Conservation (phyloP, 140 eudicot species). For the Ambrosia hybrid region DNA sequence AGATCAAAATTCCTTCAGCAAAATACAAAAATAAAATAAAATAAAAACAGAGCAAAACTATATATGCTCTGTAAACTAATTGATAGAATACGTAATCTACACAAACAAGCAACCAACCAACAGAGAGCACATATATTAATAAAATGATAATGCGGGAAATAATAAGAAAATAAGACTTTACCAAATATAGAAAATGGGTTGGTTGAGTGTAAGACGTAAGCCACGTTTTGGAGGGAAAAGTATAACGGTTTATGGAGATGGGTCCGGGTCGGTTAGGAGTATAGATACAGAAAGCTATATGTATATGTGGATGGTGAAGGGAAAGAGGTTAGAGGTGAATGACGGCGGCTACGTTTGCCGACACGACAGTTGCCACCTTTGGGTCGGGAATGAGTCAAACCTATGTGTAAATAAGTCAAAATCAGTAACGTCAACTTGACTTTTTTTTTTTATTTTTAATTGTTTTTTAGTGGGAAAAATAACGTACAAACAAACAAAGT, state of each 20-base stretch:
- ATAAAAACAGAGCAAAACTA: neutral
- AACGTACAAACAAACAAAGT: too few relatives aligned
- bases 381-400: conserved; percentile 15
- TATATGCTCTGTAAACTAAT: too few relatives aligned
- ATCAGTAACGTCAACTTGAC: neutral
- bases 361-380: neutral
- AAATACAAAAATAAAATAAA: neutral
- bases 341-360: neutral
- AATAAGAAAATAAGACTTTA: neutral
- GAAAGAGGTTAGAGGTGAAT: too few relatives aligned
- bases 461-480: too few relatives aligned
- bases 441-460: neutral
- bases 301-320: neutral
- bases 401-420: neutral
- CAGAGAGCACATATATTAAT: too few relatives aligned
- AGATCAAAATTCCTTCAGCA: conserved; percentile 6
- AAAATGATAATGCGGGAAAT: neutral
- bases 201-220: conserved; percentile 15
- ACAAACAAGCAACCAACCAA: too few relatives aligned
- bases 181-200: neutral
- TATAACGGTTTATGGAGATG: conserved; percentile 13
- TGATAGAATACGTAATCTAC: too few relatives aligned
- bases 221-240: conserved; percentile 22
- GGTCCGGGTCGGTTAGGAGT: neutral
- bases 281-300: conserved; percentile 23